These are phyloP conservation scores for Psilocybe azurescens DNA, from an alignment of 768 basidiomycete genomes.

Conservation along the genomic window DNA sequence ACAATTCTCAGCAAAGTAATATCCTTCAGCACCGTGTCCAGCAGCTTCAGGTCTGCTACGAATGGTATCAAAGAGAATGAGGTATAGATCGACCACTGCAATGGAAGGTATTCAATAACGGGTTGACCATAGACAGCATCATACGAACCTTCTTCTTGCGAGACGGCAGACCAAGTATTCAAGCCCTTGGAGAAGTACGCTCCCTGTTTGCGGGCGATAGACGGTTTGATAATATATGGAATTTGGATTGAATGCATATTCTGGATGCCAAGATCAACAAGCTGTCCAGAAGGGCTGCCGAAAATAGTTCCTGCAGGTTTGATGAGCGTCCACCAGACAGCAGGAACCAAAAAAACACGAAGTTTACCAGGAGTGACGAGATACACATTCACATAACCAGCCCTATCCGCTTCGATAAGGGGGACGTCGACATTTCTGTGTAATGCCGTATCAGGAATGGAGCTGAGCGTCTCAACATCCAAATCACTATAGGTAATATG, in stretches of 20 bases:
- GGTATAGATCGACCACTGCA: constrained; percentile 26
- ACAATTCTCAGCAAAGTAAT: constrained; percentile 29
- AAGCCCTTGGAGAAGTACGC: constrained; percentile 26
- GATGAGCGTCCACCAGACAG: neutral
- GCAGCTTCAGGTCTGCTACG: constrained; percentile 11
- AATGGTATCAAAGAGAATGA: constrained; percentile 25
- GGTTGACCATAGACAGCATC: neutral
- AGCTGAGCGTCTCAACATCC: constrained; percentile 44
- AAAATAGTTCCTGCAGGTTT: constrained; percentile 26
- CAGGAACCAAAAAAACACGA: neutral
- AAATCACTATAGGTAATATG: constrained; percentile 47
- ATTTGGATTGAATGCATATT: constrained; percentile 32
- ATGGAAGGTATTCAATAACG: neutral
- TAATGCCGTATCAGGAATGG: constrained; percentile 41
- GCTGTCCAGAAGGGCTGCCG: constrained; percentile 27
- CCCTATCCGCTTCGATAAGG: constrained; percentile 47
- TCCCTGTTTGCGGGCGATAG: constrained; percentile 26
- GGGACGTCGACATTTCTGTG: constrained; percentile 52
- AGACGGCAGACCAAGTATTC: constrained; percentile 26
- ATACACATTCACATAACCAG: constrained; percentile 50
- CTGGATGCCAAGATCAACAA: constrained; percentile 33
- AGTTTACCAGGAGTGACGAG: constrained; percentile 50
- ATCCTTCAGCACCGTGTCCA: constrained; percentile 28
- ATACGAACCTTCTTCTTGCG: constrained; percentile 26
- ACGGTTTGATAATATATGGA: constrained; percentile 25